These are phyloP conservation scores for Anethum foeniculum DNA, from an alignment of 140 eudicot species.

Conservation along the genomic window DNA sequence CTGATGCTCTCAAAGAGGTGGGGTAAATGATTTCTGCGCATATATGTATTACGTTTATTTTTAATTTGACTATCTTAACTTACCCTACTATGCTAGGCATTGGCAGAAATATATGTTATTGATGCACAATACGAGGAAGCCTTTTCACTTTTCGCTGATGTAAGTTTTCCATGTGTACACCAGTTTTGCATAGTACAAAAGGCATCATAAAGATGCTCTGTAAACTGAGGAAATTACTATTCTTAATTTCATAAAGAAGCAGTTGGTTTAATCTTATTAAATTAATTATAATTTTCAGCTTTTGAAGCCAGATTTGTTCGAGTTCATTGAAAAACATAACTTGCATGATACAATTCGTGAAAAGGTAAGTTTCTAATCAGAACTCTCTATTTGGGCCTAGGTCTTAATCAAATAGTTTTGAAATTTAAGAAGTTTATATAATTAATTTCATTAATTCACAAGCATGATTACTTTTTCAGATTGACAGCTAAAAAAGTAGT, in stretches of 20 bases:
- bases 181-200: background rate
- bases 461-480: background rate
- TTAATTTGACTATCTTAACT: conserved; percentile 4
- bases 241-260: background rate
- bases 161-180: conserved; percentile 31
- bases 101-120: conserved; percentile 81
- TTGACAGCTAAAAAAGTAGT: background rate
- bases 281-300: conserved; percentile 42
- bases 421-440: background rate
- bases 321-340: conserved; percentile 85
- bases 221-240: conserved; percentile 6
- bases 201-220: background rate
- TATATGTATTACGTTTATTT: background rate
- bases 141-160: conserved; percentile 91
- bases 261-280: conserved; percentile 3
- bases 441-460: background rate
- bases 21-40: background rate
- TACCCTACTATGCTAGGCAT: conserved; percentile 52
- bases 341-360: conserved; percentile 76
- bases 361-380: conserved; percentile 44
- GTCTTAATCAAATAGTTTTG: background rate
- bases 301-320: conserved; percentile 76
- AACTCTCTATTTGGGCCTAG: background rate
- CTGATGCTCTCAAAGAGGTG: conserved; percentile 86
- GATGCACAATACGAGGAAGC: conserved; percentile 87